phyloP scores from a whole-genome alignment of 139 green algal genomes.

The Chlorella sp. region DNA sequence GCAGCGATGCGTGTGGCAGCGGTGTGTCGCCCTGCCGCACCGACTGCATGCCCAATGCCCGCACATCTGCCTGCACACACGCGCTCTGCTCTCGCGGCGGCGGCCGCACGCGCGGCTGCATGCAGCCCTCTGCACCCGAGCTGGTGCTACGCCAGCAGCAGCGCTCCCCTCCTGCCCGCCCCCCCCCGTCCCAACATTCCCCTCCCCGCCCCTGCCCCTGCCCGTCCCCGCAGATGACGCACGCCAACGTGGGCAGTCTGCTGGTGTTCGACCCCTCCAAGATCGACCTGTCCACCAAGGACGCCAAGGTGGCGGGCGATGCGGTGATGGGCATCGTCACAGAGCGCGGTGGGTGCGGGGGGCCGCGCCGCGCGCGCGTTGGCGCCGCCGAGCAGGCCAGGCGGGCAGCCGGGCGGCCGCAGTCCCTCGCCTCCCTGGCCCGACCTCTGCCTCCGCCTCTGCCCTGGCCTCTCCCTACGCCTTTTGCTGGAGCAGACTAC shows the following conservation, averaged over 20 bases:
- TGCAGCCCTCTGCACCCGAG: background rate
- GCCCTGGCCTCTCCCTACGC: no score
- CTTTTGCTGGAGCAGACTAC: conserved; percentile 65
- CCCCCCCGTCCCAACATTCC: background rate
- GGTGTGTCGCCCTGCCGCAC: background rate
- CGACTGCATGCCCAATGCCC: no score
- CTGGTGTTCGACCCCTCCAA: conserved; percentile 61
- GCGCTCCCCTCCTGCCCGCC: background rate
- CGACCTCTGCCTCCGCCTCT: no score
- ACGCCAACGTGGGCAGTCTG: conserved; percentile 61
- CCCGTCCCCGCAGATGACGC: conserved; percentile 52
- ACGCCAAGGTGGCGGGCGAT: conserved; percentile 28
- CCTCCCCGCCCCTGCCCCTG: no score
- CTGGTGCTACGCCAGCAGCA: background rate
- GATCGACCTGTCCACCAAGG: conserved; percentile 23
- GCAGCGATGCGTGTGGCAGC: background rate
- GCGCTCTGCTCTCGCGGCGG: background rate
- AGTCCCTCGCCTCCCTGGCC: no score
- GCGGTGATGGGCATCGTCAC: conserved; percentile 66
- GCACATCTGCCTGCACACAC: background rate
- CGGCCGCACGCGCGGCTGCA: background rate
- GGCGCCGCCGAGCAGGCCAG: no score
- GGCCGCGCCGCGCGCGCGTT: no score
- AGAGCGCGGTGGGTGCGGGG: conserved; percentile 52
- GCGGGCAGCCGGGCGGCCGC: no score